These are phyloP conservation scores for Magnusiomyces fungicola DNA, from an alignment of 1,139 yeast species.

Conservation along the genomic window DNA sequence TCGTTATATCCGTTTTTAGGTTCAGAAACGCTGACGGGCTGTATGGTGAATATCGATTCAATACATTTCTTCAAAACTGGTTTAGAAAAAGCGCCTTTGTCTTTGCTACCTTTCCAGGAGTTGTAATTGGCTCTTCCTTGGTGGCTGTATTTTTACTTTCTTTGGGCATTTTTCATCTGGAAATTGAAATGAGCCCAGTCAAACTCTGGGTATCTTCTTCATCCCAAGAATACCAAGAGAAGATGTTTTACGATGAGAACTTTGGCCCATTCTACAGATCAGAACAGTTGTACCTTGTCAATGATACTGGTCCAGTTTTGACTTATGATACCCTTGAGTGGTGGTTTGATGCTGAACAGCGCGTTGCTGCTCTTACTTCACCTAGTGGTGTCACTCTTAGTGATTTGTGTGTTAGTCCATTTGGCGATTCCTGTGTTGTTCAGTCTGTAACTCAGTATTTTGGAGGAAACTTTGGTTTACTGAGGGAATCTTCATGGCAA, in stretches of 20 bases:
- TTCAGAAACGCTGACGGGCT: conserved; percentile 18
- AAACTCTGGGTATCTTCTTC: conserved; percentile 82
- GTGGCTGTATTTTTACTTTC: conserved; percentile 43
- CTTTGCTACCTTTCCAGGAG: conserved; percentile 42
- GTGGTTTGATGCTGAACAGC: conserved; percentile 77
- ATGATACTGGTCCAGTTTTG: conserved; percentile 55
- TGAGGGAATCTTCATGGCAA: conserved; percentile 51
- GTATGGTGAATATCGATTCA: conserved; percentile 36
- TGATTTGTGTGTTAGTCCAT: conserved; percentile 80
- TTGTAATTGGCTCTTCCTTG: conserved; percentile 44
- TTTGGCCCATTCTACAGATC: conserved; percentile 92
- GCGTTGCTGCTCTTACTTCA: conserved; percentile 36
- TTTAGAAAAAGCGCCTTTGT: conserved; percentile 45
- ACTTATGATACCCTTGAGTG: conserved; percentile 65
- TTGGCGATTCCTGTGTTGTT: conserved; percentile 67
- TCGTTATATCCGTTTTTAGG: conserved; percentile 5
- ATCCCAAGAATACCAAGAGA: conserved; percentile 66
- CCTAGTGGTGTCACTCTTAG: conserved; percentile 36
- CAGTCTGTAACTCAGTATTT: conserved; percentile 90
- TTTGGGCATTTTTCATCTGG: conserved; percentile 45
- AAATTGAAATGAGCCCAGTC: conserved; percentile 72
- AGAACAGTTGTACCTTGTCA: conserved; percentile 74
- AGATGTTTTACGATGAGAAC: conserved; percentile 60
- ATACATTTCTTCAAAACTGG: conserved; percentile 38
- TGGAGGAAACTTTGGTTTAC: conserved; percentile 49